A percentile compares a stretch with the other conserved stretches of the same genome.
Conservation (phyloP, 176 grass and related monocot species). For the Metroxylon sagu region DNA sequence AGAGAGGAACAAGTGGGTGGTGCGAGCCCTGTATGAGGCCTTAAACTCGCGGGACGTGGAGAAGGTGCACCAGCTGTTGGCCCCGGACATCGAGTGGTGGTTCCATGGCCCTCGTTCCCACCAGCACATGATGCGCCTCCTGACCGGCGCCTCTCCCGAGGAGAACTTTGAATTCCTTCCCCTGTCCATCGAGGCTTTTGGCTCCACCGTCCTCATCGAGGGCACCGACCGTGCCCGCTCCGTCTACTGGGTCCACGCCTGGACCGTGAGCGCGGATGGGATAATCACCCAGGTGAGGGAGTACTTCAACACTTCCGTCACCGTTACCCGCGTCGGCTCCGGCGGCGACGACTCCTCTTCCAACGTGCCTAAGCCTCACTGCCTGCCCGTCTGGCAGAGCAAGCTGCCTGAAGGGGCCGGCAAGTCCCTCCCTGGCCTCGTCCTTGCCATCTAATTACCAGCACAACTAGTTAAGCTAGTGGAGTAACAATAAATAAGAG, state of each 20-base stretch:
- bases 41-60: not conserved
- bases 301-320: slow-evolving; percentile 7
- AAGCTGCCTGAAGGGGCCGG: slow-evolving; percentile 20
- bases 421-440: slow-evolving; percentile 51
- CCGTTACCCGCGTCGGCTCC: not conserved
- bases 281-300: slow-evolving; percentile 4
- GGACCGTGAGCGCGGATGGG: not conserved
- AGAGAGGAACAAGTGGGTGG: not conserved
- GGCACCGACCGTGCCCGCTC: not conserved
- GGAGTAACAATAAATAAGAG: too few species aligned
- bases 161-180: not conserved
- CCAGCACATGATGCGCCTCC: slow-evolving; percentile 1
- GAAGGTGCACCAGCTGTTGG: not conserved
- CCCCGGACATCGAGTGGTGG: slow-evolving; percentile 6
- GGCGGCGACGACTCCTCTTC: not conserved
- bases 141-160: not conserved
- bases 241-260: not conserved
- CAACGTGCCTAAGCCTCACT: not conserved
- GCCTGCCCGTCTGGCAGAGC: slow-evolving; percentile 43
- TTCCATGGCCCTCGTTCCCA: not conserved
- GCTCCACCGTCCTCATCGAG: slow-evolving; percentile 3
- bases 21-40: slow-evolving; percentile 8
- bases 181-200: not conserved
- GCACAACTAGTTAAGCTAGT: too few species aligned
- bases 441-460: slow-evolving; percentile 49